phyloP scores from a whole-genome alignment of 495 filamentous ascomycete species.

The Penicillium verhagenii region DNA sequence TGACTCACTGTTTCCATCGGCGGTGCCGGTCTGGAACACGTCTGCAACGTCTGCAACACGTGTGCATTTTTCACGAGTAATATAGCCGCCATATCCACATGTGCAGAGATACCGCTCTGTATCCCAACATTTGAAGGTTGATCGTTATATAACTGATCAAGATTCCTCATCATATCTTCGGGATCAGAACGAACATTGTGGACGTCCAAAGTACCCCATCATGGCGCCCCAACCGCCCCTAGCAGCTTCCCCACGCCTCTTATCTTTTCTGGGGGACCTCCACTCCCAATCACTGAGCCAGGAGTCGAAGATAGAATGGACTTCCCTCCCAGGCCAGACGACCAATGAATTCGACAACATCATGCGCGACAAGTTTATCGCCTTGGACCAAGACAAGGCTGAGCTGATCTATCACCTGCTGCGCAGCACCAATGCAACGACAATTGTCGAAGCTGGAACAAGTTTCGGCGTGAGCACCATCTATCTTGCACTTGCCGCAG shows the following conservation, averaged over 20 bases:
- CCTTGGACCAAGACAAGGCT: slow-evolving; percentile 55
- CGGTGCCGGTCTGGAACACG: no score
- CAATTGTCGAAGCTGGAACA: slow-evolving; percentile 57
- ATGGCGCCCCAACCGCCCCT: slow-evolving; percentile 21
- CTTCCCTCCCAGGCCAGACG: slow-evolving; percentile 10
- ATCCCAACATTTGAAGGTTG: no score
- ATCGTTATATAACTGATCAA: neutral
- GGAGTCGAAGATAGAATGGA: slow-evolving; percentile 25
- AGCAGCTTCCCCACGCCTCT: slow-evolving; percentile 16
- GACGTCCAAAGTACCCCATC: neutral
- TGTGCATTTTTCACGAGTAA: no score
- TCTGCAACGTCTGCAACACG: no score
- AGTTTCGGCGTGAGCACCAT: slow-evolving; percentile 61
- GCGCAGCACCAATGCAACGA: slow-evolving; percentile 42
- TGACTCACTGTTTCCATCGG: no score
- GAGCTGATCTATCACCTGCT: slow-evolving; percentile 52
- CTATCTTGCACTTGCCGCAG: slow-evolving; percentile 56
- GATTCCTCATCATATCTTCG: neutral
- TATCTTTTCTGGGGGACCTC: slow-evolving; percentile 22
- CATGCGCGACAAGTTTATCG: slow-evolving; percentile 55
- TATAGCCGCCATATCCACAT: neutral
- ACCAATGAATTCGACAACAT: slow-evolving; percentile 29
- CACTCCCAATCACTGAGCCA: slow-evolving; percentile 31
- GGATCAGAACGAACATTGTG: neutral
- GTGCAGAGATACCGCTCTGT: no score